Evolutionary conservation across 257 asterid genomes (phyloP).

Genomic region (Ballota nigra): DNA sequence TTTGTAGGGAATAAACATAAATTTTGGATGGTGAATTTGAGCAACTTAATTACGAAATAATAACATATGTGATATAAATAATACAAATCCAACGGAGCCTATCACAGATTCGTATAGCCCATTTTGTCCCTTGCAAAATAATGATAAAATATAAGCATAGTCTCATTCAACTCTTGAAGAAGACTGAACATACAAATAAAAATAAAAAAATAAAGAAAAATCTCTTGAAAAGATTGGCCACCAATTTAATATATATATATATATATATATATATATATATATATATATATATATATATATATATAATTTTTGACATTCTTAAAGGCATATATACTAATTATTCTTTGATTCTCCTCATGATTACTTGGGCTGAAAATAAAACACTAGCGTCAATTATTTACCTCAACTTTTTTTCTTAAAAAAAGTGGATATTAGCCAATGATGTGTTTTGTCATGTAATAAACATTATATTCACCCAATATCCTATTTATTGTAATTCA

Average conservation of each 20-base stretch:
- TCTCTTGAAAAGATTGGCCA: background rate
- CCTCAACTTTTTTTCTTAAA: background rate
- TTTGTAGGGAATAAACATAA: too few relatives aligned
- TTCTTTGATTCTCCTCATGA: background rate
- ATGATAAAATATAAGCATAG: background rate
- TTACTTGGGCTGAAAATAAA: constrained; percentile 4
- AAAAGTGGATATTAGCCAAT: too few relatives aligned
- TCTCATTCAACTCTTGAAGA: background rate
- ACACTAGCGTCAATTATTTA: background rate
- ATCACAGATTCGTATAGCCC: background rate
- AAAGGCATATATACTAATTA: background rate
- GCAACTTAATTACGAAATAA: too few relatives aligned
- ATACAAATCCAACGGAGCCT: too few relatives aligned
- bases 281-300: too few relatives aligned
- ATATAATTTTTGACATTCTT: background rate
- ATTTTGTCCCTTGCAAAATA: background rate
- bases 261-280: too few relatives aligned
- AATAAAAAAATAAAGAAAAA: background rate
- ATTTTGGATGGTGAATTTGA: too few relatives aligned
- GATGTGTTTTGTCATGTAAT: too few relatives aligned
- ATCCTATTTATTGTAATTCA: too few relatives aligned
- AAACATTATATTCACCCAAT: too few relatives aligned
- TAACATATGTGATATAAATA: too few relatives aligned
- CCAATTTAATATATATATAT: background rate
- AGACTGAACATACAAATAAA: background rate